Conservation (phyloP, 345 rosid species). For the Reutealis trisperma region DNA sequence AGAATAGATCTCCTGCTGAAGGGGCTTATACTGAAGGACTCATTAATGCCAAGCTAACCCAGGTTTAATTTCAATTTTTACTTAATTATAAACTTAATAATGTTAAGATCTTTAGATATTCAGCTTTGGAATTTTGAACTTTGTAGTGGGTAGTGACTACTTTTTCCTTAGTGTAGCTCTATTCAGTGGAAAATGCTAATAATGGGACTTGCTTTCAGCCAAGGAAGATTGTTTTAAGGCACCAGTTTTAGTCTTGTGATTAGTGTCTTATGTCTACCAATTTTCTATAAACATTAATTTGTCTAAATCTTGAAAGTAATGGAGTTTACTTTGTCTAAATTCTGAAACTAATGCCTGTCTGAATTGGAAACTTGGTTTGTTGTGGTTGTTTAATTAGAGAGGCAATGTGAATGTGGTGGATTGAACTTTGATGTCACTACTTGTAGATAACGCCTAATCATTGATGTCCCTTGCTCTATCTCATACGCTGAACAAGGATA, state of each 20-base stretch:
- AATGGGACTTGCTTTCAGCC: neutral
- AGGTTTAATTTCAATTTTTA: constrained; percentile 36
- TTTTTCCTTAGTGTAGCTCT: no score
- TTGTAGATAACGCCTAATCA: neutral
- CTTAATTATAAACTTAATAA: neutral
- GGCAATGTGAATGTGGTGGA: neutral
- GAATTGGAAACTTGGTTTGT: neutral
- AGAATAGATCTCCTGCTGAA: constrained; percentile 91
- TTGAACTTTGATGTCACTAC: neutral
- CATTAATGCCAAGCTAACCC: constrained; percentile 90
- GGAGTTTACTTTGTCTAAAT: neutral
- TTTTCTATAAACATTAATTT: neutral
- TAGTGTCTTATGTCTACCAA: neutral
- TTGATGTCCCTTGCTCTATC: neutral
- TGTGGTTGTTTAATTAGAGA: neutral
- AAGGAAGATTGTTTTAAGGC: neutral
- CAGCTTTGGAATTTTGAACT: neutral
- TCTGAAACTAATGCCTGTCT: neutral
- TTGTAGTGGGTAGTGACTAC: neutral
- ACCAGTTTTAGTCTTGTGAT: neutral
- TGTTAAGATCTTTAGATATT: neutral
- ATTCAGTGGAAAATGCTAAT: neutral
- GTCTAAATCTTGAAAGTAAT: neutral
- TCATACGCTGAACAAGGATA: neutral
- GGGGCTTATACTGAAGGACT: constrained; percentile 94